Conservation (phyloP, 2,329 filamentous ascomycete species). For the Hymenoscyphus occultus region DNA sequence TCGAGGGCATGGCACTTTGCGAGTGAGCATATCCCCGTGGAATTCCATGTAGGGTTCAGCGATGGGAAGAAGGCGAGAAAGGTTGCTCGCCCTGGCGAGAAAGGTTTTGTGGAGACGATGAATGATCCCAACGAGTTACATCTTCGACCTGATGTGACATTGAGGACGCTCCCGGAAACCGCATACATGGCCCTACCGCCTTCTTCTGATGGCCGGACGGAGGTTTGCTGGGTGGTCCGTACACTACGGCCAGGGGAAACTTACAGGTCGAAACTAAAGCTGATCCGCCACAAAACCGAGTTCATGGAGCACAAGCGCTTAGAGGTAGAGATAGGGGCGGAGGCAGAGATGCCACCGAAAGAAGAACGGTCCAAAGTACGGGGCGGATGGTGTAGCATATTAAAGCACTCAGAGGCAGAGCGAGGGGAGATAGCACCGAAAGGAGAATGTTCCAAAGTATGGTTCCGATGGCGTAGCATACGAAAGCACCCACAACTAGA, state of each 20-base stretch:
- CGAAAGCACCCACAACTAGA: too few relatives aligned
- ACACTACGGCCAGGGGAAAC: neutral
- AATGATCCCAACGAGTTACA: neutral
- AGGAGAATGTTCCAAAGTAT: too few relatives aligned
- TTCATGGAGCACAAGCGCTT: too few relatives aligned
- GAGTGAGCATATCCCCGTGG: neutral
- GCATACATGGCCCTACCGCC: neutral
- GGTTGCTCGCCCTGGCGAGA: neutral
- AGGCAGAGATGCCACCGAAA: too few relatives aligned
- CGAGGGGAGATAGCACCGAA: too few relatives aligned
- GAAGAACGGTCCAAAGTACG: too few relatives aligned
- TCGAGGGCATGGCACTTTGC: neutral
- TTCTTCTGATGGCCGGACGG: neutral
- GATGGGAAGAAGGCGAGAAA: neutral
- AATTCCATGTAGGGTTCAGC: neutral
- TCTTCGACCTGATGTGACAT: constrained; percentile 1
- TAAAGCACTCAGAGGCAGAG: too few relatives aligned
- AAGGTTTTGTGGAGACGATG: neutral
- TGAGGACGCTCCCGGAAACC: neutral
- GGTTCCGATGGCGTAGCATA: too few relatives aligned
- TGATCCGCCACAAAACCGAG: neutral
- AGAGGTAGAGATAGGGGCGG: too few relatives aligned
- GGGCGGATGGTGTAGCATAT: too few relatives aligned
- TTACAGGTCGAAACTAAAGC: neutral
- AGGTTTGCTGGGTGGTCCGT: neutral